These are phyloP conservation scores for Euphrasia arctica DNA, from an alignment of 305 asterid genomes.

Conservation along the genomic window DNA sequence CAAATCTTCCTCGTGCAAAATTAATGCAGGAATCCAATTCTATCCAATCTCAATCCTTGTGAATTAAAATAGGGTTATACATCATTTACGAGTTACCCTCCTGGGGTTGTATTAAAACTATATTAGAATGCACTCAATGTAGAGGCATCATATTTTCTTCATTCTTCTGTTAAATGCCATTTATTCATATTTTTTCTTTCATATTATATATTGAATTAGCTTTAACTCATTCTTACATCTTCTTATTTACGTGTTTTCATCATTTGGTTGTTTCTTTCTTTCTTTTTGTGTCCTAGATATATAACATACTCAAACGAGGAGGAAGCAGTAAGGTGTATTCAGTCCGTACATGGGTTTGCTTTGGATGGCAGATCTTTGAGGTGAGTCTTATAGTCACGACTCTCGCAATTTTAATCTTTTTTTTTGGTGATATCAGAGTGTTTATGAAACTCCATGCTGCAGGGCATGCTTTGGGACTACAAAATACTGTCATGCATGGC, in stretches of 20 bases:
- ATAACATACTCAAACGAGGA: conserved; percentile 89
- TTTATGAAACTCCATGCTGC: conserved; percentile 33
- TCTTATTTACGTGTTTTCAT: conserved; percentile 2
- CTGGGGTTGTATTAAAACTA: conserved; percentile 12
- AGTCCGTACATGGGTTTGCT: conserved; percentile 79
- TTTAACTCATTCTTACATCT: conserved; percentile 16
- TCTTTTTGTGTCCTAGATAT: conserved; percentile 50
- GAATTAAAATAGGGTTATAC: conserved; percentile 1
- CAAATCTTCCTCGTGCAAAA: conserved; percentile 4
- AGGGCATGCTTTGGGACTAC: conserved; percentile 99
- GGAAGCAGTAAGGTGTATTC: conserved; percentile 94
- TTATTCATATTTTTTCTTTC: not conserved
- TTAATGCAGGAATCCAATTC: conserved; percentile 12
- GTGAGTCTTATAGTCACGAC: conserved; percentile 36
- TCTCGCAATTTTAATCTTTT: not conserved
- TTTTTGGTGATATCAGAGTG: conserved; percentile 14
- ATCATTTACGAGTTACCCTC: conserved; percentile 2
- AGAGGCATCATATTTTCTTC: not conserved
- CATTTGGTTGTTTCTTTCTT: conserved; percentile 15
- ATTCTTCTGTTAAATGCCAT: conserved; percentile 18
- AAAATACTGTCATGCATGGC: conserved; percentile 98
- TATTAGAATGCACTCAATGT: not conserved
- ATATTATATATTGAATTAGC: not conserved
- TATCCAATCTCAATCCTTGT: conserved; percentile 4
- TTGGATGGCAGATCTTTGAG: conserved; percentile 75